Base-by-base conservation (phyloP, 257 asterid species). In the Fraxinus anomala region DNA sequence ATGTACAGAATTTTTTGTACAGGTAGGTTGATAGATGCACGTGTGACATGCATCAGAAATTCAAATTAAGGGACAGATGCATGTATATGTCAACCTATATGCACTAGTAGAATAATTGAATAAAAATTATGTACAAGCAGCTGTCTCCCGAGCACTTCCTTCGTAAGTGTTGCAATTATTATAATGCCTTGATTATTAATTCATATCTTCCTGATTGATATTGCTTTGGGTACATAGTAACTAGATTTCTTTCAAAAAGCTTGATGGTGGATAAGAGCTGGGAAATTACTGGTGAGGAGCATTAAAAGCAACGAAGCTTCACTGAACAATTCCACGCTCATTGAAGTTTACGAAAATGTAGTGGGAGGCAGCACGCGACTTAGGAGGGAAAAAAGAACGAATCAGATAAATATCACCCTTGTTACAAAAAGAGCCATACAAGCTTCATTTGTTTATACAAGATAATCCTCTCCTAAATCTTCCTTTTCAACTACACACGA, bases 391-490 rank as follows among this genome's bases (percentile, higher is more conserved):
- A 54, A 54, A 54, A 17, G 65, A 54, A 6, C 26, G 3, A 59
- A 21, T 21, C 31, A 59, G 28, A 59, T 23, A 3, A 47, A 21
- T n/a, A 59, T 59, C 16, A 59, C 26, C 28, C 6, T 59, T 21
- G 24, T 5, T n/a, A 44, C 17, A 49, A 75, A 33, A 71, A 71
- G 21, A 76, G 69, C n/a, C 13, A 47, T 6, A 65, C 42, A 31
- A 47, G 39, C 28, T 51, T 44, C 56, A 77, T 49, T 71, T 76
- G 77, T 73, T 76, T 73, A 79, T 82, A 82, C 2, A 17, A 34
- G 42, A 51, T 24, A 17, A 26, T 37, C 39, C 68, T n/a, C 21
- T 44, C 73, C 70, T 4, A 49, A 51, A 51, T 65, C 44, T 76
- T 31, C 33, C 78, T 26, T 40, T 70, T 70, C 44, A 65, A 31